Evolutionary conservation across 208 protist genomes (phyloP), one percentile per base, ranked within the genome.

Genomic region (Naegleria fowleri): DNA sequence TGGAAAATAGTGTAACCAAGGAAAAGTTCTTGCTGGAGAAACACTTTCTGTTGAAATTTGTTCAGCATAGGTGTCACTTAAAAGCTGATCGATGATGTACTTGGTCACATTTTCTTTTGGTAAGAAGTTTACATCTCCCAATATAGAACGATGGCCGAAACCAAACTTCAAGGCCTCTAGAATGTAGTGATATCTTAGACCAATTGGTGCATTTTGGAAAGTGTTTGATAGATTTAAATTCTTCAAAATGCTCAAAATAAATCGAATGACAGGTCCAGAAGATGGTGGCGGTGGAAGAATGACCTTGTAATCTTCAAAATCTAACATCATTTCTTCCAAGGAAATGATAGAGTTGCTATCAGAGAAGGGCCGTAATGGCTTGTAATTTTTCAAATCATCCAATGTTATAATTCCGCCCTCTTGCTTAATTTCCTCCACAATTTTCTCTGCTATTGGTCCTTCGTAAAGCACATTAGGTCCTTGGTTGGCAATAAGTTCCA

Each of bases 111-210:
- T 86, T 52, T 88, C 48, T 29, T 91, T 93, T 25, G 83, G 38
- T 33, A 91, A 84, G 33, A 91, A 92, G 39, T n/a, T 36, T 1
- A 92, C 79, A 75, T 94, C 93, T 38, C 91, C 93, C 7, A 94
- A 58, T 25, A 33, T 40, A 29, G 85, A 93, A n/a, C 93, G 43
- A 79, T 88, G 39, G 13, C 92, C 92, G 43, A 92, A 93, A 38
- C 91, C 91, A 93, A 91, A 92, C n/a, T 93, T 94, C 48, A 93
- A 90, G 25, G 93, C 76, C 59, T 94, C 93, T 15, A 90, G 36
- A 19, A 92, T 38, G 9, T 76, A 88, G 58, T 93, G 92, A 41
- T 87, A 91, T 51, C 6, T 39, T 25, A 91, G 16, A 41, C 3
- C 91, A 52, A 38, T 43, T 38, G 41, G 19, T n/a, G 7, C 36